Conservation (phyloP, 371 early-diverging fungal species). For the Zopfochytrium polystomum region DNA sequence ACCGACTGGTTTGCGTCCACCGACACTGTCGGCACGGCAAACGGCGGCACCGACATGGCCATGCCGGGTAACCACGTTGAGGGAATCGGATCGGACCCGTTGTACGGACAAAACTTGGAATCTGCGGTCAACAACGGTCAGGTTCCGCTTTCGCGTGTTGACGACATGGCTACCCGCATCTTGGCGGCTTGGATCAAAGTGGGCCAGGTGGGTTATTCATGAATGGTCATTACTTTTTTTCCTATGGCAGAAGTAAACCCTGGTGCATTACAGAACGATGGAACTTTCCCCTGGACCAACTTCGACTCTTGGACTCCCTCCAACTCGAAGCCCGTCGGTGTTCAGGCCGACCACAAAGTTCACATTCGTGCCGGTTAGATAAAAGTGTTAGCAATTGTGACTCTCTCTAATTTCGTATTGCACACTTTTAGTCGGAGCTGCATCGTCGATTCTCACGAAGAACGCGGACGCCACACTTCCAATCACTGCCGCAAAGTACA, state of each 20-base stretch:
- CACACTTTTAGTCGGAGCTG: slow-evolving; percentile 58
- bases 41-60: slow-evolving; percentile 56
- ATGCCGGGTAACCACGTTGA: slow-evolving; percentile 53
- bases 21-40: slow-evolving; percentile 34
- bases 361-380: slow-evolving; percentile 38
- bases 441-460: slow-evolving; percentile 49
- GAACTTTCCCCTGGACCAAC: slow-evolving; percentile 41
- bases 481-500: slow-evolving; percentile 11
- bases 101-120: slow-evolving; percentile 28
- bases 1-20: slow-evolving; percentile 37
- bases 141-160: slow-evolving; percentile 32
- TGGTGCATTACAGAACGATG: neutral
- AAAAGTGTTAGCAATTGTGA: too few species aligned
- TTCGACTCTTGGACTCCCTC: slow-evolving; percentile 13
- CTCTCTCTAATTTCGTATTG: too few species aligned
- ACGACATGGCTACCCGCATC: slow-evolving; percentile 60
- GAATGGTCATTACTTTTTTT: too few species aligned
- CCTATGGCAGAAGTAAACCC: too few species aligned
- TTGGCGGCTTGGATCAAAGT: slow-evolving; percentile 51
- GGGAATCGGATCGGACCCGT: slow-evolving; percentile 3
- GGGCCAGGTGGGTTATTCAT: too few species aligned
- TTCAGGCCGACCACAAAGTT: slow-evolving; percentile 31
- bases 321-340: slow-evolving; percentile 34
- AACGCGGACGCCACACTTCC: slow-evolving; percentile 44
- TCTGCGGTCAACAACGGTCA: slow-evolving; percentile 15